phyloP scores from a whole-genome alignment of 202 grass and related monocot species.

The Schoenoplectus triqueter region DNA sequence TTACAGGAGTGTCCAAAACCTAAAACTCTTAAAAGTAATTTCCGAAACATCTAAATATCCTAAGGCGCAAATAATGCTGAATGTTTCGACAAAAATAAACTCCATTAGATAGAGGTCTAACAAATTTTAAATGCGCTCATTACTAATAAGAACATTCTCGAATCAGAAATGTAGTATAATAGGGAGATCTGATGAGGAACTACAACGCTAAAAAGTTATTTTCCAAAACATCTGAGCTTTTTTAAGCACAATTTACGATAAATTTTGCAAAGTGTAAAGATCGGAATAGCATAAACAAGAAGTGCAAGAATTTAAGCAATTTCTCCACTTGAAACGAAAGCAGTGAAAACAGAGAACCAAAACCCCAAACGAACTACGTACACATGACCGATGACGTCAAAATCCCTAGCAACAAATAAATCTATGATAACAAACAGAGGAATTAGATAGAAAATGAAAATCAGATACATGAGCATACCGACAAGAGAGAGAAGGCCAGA shows the following conservation, averaged over 20 bases:
- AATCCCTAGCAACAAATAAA: constrained; percentile 18
- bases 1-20: neutral
- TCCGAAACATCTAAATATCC: too few relatives aligned
- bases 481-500: constrained; percentile 95
- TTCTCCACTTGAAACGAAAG: constrained; percentile 27
- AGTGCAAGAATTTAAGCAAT: neutral
- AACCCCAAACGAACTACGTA: constrained; percentile 41
- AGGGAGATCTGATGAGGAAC: neutral
- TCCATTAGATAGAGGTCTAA: neutral
- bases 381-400: neutral
- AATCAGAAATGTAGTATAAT: neutral
- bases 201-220: neutral
- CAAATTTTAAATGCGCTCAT: neutral
- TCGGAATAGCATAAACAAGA: neutral
- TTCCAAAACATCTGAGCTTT: neutral
- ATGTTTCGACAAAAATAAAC: neutral
- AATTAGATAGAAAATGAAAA: neutral
- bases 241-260: neutral
- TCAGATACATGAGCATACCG: constrained; percentile 41
- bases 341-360: constrained; percentile 29
- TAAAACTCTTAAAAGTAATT: neutral
- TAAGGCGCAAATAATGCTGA: neutral
- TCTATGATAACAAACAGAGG: constrained; percentile 14
- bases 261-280: neutral
- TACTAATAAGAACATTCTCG: neutral